A percentile compares a stretch with the other conserved stretches of the same genome.
Conservation (phyloP, 805 yeast genomes). For the Lachancea quebecensis region DNA sequence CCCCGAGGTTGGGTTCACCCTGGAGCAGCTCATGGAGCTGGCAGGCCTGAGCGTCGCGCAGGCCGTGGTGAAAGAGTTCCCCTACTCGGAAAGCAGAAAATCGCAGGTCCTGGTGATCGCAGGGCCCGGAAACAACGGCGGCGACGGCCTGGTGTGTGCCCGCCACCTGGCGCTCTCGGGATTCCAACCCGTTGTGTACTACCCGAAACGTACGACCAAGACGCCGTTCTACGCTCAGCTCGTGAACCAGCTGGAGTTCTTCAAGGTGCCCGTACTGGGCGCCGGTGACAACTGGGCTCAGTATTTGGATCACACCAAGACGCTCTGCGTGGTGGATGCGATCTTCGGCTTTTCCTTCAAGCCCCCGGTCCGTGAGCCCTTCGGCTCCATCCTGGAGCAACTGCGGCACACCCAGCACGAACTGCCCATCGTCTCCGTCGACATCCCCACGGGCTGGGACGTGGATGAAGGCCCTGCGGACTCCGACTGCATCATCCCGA, state of each 20-base stretch:
- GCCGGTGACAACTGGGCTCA: conserved; percentile 30
- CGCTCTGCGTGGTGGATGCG: conserved; percentile 64
- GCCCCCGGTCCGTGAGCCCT: conserved; percentile 82
- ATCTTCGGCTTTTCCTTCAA: conserved; percentile 90
- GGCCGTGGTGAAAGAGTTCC: conserved; percentile 63
- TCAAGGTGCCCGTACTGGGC: conserved; percentile 53
- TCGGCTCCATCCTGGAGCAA: conserved; percentile 40
- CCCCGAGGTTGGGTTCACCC: conserved; percentile 42
- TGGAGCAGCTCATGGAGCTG: conserved; percentile 65
- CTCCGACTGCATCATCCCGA: conserved; percentile 45
- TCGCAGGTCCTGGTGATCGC: conserved; percentile 59
- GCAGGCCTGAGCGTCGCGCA: conserved; percentile 95
- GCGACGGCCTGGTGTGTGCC: conserved; percentile 95
- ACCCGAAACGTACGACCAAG: conserved; percentile 62
- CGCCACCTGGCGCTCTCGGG: conserved; percentile 81
- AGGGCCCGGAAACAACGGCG: conserved; percentile 96
- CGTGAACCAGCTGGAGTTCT: conserved; percentile 56
- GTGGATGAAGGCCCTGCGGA: conserved; percentile 76
- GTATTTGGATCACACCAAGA: conserved; percentile 26
- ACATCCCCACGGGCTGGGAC: conserved; percentile 96
- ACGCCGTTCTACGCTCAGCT: conserved; percentile 51
- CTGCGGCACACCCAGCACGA: conserved; percentile 31
- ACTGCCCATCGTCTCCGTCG: conserved; percentile 71
- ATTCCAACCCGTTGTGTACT: conserved; percentile 66
- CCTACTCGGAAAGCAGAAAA: conserved; percentile 36